phyloP scores from a whole-genome alignment of 768 basidiomycete genomes.

The Suillus occidentalis region DNA sequence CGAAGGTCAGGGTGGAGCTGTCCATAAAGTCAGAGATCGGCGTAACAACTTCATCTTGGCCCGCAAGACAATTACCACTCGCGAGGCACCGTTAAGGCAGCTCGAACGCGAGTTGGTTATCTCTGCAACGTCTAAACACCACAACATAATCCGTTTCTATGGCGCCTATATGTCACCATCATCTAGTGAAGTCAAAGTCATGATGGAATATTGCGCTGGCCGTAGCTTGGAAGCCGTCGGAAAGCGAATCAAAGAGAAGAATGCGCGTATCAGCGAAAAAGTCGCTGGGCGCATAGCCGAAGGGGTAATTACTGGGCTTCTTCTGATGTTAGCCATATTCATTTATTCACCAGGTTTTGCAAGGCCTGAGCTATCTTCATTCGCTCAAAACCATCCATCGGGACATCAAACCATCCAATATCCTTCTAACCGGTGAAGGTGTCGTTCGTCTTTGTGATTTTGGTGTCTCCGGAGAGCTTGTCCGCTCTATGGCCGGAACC shows the following conservation, averaged over 20 bases:
- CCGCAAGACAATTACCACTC: constrained; percentile 90
- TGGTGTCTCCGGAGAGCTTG: constrained; percentile 94
- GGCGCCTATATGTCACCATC: constrained; percentile 90
- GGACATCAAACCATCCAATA: constrained; percentile 93
- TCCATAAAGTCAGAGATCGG: constrained; percentile 88
- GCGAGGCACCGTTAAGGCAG: constrained; percentile 89
- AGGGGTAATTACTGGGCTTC: constrained; percentile 57
- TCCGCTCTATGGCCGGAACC: constrained; percentile 88
- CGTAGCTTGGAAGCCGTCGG: constrained; percentile 89
- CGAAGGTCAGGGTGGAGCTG: constrained; percentile 95
- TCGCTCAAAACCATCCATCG: constrained; percentile 91
- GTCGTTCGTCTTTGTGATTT: constrained; percentile 94
- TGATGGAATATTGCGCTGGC: constrained; percentile 90
- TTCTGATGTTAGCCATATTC: constrained; percentile 6
- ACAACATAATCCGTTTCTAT: constrained; percentile 89
- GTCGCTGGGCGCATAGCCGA: constrained; percentile 92
- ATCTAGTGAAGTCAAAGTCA: constrained; percentile 89
- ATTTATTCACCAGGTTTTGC: constrained; percentile 57
- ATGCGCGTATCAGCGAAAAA: constrained; percentile 79
- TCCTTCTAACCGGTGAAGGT: constrained; percentile 87
- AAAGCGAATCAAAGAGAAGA: constrained; percentile 75
- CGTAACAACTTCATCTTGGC: constrained; percentile 83
- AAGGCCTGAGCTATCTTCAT: constrained; percentile 94
- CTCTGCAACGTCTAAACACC: constrained; percentile 78
- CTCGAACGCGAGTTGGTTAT: constrained; percentile 90